phyloP scores from a whole-genome alignment of 352 stramenopile genomes.

The Globisporangium emineosum region DNA sequence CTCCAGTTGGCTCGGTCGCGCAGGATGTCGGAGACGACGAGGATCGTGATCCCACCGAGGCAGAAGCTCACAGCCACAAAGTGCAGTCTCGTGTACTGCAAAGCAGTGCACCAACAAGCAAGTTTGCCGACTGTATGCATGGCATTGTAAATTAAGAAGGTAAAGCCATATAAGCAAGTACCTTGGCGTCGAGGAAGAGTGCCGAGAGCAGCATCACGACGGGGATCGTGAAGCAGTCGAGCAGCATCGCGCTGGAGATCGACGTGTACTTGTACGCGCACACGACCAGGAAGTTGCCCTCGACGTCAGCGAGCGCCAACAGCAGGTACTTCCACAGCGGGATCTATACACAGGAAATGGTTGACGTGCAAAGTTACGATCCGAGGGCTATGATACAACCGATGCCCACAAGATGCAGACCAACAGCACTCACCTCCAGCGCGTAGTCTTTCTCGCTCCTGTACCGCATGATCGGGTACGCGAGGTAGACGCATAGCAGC shows the following conservation, averaged over 20 bases:
- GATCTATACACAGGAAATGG: too few species aligned
- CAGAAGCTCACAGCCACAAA: conserved; percentile 79
- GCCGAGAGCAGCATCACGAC: conserved; percentile 93
- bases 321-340: conserved; percentile 89
- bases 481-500: conserved; percentile 56
- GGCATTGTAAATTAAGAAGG: neutral
- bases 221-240: conserved; percentile 96
- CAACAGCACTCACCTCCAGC: conserved; percentile 40
- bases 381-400: neutral
- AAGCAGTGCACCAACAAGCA: neutral
- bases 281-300: conserved; percentile 95
- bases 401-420: too few species aligned
- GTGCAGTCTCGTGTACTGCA: conserved; percentile 70
- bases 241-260: conserved; percentile 94
- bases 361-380: too few species aligned
- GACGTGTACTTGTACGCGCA: conserved; percentile 96
- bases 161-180: conserved; percentile 6
- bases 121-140: neutral
- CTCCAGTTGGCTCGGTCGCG: conserved; percentile 27
- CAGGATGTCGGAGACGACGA: conserved; percentile 86
- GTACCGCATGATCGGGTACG: conserved; percentile 41
- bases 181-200: conserved; percentile 80
- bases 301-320: conserved; percentile 92
- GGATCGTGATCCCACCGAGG: conserved; percentile 75
- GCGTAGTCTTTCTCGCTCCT: conserved; percentile 40